A percentile compares a stretch with the other conserved stretches of the same genome.
phyloP scores from a whole-genome alignment of 371 early-diverging fungal species.

The Mortierella sp. region DNA sequence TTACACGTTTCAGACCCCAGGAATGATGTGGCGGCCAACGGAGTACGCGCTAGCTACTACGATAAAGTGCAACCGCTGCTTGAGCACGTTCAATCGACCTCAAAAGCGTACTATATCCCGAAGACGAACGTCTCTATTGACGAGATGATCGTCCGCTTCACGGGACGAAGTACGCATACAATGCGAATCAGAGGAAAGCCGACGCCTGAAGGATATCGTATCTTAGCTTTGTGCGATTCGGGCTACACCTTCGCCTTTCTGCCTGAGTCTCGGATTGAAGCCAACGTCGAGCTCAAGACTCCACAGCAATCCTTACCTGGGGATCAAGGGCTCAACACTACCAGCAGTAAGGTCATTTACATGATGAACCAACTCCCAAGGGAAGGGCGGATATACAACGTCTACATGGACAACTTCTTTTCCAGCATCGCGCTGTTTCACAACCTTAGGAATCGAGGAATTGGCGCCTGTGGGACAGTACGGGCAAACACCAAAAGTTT shows the following conservation, averaged over 20 bases:
- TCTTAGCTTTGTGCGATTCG: slow-evolving; percentile 28
- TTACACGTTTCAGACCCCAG: slow-evolving; percentile 12
- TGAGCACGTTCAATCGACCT: slow-evolving; percentile 12
- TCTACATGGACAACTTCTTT: slow-evolving; percentile 37
- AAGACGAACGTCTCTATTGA: slow-evolving; percentile 27
- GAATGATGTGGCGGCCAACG: not conserved
- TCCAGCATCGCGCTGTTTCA: slow-evolving; percentile 14
- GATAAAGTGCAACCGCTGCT: slow-evolving; percentile 36
- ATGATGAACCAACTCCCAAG: slow-evolving; percentile 17
- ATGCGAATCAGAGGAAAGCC: slow-evolving; percentile 33
- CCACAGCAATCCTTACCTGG: slow-evolving; percentile 2
- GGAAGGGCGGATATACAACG: slow-evolving; percentile 1
- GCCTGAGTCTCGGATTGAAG: slow-evolving; percentile 13
- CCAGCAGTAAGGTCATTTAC: slow-evolving; percentile 10
- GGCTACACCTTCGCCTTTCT: slow-evolving; percentile 24
- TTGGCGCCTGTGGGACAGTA: slow-evolving; percentile 35
- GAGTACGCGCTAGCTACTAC: slow-evolving; percentile 6
- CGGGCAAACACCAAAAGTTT: not conserved
- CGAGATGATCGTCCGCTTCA: slow-evolving; percentile 34
- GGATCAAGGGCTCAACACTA: not conserved
- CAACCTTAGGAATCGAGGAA: not conserved
- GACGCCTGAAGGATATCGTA: slow-evolving; percentile 26
- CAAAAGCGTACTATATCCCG: slow-evolving; percentile 27
- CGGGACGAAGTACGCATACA: slow-evolving; percentile 21
- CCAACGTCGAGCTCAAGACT: slow-evolving; percentile 8